Base-by-base conservation (phyloP, 2,329 filamentous ascomycete genomes). In the Ascosphaera apis region DNA sequence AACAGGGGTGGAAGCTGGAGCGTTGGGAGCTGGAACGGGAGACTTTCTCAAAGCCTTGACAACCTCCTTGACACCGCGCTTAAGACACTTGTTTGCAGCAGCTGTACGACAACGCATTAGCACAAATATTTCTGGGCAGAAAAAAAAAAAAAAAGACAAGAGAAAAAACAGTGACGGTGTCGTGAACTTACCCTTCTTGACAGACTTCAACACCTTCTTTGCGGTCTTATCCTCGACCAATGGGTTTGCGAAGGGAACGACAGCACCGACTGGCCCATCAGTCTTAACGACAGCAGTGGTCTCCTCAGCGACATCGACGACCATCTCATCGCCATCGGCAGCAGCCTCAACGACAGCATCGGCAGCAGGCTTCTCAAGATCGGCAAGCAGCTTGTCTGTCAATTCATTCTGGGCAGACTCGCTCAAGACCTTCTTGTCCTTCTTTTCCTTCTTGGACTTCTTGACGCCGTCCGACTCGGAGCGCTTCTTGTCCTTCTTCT, bases 31-130 rank as follows among this genome's bases (percentile, higher is more conserved):
- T 39, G 73, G 69, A 47, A 71, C 58, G 39, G 79, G 67, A 11
- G 82, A 86, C 65, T 95, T 95, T 64, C 88, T 83, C 48, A 98
- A 79, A 23, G 84, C 78, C 65, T 98, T 98, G 63, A 95, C 84
- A 53, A 92, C 86, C 63, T 98, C 88, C 62, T 98, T 98, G 45
- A 98, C 88, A 53, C 88, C 88, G 53, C 88, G 84, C 65, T 92
- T 91, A 53, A 98, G 78, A 40, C 81, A 79, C 63, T 91, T 91
- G 62, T 82, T 73, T 62, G 91, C 92, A 49, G 88, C 84, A 47
- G 86, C 88, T 95, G 57, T 35, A 39, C 17, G 15, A 18, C 15
- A 27, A 21, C 4, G 31, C 11, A 34, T 19, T 19, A 31, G 31
- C 18, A 31, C 27, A 38, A 9, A 35, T 12, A 28, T 21, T 17